Base-by-base conservation (phyloP, 2,329 filamentous ascomycete genomes). In the Penicillium thymicola region DNA sequence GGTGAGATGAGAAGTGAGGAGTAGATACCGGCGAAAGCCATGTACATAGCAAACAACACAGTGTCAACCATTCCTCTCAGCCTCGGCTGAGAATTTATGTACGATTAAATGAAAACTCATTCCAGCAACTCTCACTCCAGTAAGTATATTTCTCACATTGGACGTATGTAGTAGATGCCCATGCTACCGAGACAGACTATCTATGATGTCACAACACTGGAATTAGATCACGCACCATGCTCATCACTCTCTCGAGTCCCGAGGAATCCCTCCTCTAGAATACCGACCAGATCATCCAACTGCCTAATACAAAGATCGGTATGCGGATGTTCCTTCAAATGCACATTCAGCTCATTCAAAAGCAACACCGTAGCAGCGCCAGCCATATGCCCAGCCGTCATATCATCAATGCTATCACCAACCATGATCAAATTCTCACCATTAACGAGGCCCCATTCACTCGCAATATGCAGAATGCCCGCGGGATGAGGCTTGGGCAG, bases 321-420 rank as follows among this genome's bases (percentile, higher is more conserved):
- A 71, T 91, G 84, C 61, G 86, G 82, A 69, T 95, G 89, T 25
- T 83, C 79, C 8, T 81, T 84, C 56, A 96, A 71, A 62, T 88
- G 81, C 54, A 73, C 74, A 70, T 96, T 96, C n/a, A 82, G 86
- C n/a, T 90, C 85, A 67, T 95, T 95, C 16, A 88, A 82, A 43
- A 99, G 78, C 70, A 97, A 70, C n/a, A 97, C 92, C 0, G 94
- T 97, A 34, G 91, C 89, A 1, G 92, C 90, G 1, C 93, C 93
- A 0, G 93, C 93, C 51, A 80, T 81, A 58, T 88, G 83, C 0
- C 94, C 93, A 0, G 93, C 91, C 8, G 88, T 89, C 85, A 97
- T 95, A 71, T 99, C 94, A 72, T 97, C 94, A 54, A 96, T 85
- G 16, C 88, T 92, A 70, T 93, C 89, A 4, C 89, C 89, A 23